A percentile compares a stretch with the other conserved stretches of the same genome.
phyloP scores from a whole-genome alignment of 1,284 basidiomycete species.

The Irpex sp. region DNA sequence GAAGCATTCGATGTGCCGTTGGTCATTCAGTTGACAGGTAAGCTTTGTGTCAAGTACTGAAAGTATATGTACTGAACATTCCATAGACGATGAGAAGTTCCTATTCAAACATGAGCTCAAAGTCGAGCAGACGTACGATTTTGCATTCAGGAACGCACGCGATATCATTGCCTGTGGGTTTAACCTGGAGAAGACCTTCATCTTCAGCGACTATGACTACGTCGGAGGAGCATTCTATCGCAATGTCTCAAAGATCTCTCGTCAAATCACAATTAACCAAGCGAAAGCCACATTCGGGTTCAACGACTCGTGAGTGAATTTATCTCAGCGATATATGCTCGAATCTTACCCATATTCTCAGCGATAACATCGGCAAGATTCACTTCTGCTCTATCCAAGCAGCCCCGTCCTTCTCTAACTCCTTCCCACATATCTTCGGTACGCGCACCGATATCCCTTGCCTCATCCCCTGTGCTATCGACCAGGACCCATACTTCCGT shows the following conservation, averaged over 20 bases:
- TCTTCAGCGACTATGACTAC: slow-evolving; percentile 91
- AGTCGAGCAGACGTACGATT: slow-evolving; percentile 83
- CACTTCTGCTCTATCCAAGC: slow-evolving; percentile 99
- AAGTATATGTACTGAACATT: neutral
- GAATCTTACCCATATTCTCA: slow-evolving; percentile 24
- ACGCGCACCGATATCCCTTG: slow-evolving; percentile 80
- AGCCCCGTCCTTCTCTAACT: slow-evolving; percentile 95
- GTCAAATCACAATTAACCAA: slow-evolving; percentile 91
- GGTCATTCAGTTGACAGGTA: slow-evolving; percentile 91
- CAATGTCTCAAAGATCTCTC: slow-evolving; percentile 90
- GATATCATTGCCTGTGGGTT: slow-evolving; percentile 98
- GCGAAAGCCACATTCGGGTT: slow-evolving; percentile 96
- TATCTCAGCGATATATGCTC: neutral
- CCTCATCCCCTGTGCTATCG: slow-evolving; percentile 97
- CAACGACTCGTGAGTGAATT: slow-evolving; percentile 72
- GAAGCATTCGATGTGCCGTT: slow-evolving; percentile 94
- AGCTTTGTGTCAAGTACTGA: slow-evolving; percentile 11
- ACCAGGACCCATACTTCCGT: slow-evolving; percentile 97
- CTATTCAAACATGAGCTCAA: slow-evolving; percentile 94
- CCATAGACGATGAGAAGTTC: slow-evolving; percentile 99
- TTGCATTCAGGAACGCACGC: slow-evolving; percentile 82
- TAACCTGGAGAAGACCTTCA: slow-evolving; percentile 91
- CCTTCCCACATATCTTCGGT: slow-evolving; percentile 98
- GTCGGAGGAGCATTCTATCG: slow-evolving; percentile 92
- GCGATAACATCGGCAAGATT: slow-evolving; percentile 97